A percentile compares a stretch with the other conserved stretches of the same genome.
Evolutionary conservation across 2,329 filamentous ascomycete species (phyloP).

Genomic region (Sclerotinia subarctica): DNA sequence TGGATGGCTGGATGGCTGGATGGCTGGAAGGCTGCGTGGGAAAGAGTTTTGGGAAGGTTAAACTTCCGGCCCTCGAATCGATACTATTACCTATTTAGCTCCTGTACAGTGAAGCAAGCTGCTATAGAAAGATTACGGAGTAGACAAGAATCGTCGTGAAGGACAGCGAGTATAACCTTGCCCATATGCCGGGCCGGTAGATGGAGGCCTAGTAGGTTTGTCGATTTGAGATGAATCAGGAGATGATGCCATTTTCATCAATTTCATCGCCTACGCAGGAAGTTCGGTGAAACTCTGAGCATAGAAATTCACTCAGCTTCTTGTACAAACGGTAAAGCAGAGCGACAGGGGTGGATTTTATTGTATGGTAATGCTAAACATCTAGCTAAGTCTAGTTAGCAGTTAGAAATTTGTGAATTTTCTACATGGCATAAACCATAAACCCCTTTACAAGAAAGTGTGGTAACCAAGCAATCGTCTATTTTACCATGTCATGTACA

Average conservation of each 20-base stretch:
- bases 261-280: slow-evolving; percentile 21
- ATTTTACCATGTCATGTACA: slow-evolving; percentile 5
- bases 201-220: slow-evolving; percentile 12
- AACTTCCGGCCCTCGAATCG: neutral
- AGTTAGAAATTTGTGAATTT: neutral
- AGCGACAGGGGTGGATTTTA: neutral
- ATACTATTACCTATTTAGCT: neutral
- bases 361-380: neutral
- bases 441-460: slow-evolving; percentile 5
- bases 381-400: neutral
- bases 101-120: neutral
- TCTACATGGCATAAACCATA: slow-evolving; percentile 9
- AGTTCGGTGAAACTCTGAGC: slow-evolving; percentile 18
- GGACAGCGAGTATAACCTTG: slow-evolving; percentile 12
- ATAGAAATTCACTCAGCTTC: neutral
- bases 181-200: slow-evolving; percentile 19
- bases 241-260: slow-evolving; percentile 11
- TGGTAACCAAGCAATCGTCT: neutral
- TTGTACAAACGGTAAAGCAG: neutral
- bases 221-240: slow-evolving; percentile 20
- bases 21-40: neutral
- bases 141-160: neutral
- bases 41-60: slow-evolving; percentile 8
- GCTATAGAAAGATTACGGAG: neutral
- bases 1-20: neutral